Percentiles rank a stretch among this genome's conserved stretches.
phyloP scores from a whole-genome alignment of 2,329 filamentous ascomycete species.

The Colletotrichum cuscutae region DNA sequence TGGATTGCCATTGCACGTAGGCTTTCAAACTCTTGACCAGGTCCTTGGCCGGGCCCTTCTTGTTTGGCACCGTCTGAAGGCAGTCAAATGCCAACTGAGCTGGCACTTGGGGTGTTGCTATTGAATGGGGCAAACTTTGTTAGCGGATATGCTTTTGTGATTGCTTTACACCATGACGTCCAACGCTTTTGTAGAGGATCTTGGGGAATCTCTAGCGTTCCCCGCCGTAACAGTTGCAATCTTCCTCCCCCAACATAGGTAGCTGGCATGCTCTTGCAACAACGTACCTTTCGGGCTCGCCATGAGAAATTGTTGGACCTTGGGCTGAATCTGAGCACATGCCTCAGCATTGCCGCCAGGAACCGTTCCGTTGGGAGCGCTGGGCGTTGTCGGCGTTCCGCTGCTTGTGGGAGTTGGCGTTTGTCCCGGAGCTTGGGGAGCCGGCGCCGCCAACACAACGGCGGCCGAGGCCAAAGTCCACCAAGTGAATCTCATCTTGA shows the following conservation, averaged over 20 bases:
- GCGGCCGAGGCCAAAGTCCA: slow-evolving; percentile 29
- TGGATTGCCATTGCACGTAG: slow-evolving; percentile 60
- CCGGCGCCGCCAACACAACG: slow-evolving; percentile 22
- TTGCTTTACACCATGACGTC: too few species aligned
- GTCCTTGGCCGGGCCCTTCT: slow-evolving; percentile 45
- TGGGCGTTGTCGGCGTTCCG: not conserved
- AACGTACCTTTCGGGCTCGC: slow-evolving; percentile 28
- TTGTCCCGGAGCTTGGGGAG: slow-evolving; percentile 9
- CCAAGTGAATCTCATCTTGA: slow-evolving; percentile 21
- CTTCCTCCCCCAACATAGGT: too few species aligned
- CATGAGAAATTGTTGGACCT: not conserved
- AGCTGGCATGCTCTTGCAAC: not conserved
- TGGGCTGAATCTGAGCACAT: slow-evolving; percentile 23
- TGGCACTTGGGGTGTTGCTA: slow-evolving; percentile 45
- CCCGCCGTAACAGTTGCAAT: not conserved
- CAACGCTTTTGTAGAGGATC: not conserved
- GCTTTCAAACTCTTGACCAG: slow-evolving; percentile 51
- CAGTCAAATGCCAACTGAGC: slow-evolving; percentile 50
- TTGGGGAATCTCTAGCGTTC: not conserved
- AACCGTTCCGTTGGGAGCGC: not conserved
- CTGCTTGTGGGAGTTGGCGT: not conserved
- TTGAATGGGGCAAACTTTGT: slow-evolving; percentile 29
- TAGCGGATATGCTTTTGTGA: not conserved
- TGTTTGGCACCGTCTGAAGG: slow-evolving; percentile 51
- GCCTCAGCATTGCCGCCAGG: not conserved